Base-by-base conservation (phyloP, 2,329 filamentous ascomycete species). In the Fusarium sororula region DNA sequence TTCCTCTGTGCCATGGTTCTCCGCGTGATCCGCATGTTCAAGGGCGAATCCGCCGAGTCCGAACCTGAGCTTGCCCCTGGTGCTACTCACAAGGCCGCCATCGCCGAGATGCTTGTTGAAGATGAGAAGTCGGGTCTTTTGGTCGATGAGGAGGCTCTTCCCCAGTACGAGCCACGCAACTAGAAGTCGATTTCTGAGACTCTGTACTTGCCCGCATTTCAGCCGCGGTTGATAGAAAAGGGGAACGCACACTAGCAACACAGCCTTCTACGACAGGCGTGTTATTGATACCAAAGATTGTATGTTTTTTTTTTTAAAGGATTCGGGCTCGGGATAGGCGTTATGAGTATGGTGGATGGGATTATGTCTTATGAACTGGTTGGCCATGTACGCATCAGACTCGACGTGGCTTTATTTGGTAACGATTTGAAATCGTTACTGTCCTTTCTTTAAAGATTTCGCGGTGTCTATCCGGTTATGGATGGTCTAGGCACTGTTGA, bases 1-100 rank as follows among this genome's bases (percentile, higher is more conserved):
- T 83, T 91, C 65, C 81, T 92, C 45, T 91, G 91, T 70, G 90
- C 89, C 57, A 76, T 92, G 60, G 84, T 90, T 61, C 87, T 91
- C 58, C 89, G 88, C 66, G 56, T 91, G 32, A 89, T 89, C 84
- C 87, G 89, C 71, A 82, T 86, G 69, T 79, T 91, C 63, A 73
- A 66, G 57, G 72, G 73, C 18, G 75, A 67, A 57, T 57, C 73
- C 24, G 63, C 53, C 5, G 64, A 64, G 32, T 51, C 70, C 5
- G 68, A 66, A 41, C 51, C 71, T 5, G 68, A 60, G 65, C 56
- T 62, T 66, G 63, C 70, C 30, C 48, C 44, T 3, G 67, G 71
- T 20, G 62, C 63, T 30, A 56, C 63, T 44, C 56, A 72, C 77
- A 85, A 85, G 79, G 79, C 81, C n/a, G 73, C 80, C 6, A 74